Base-by-base conservation (phyloP, 225 moss, liverwort and hornwort species). In the Sphagnum contortum region DNA sequence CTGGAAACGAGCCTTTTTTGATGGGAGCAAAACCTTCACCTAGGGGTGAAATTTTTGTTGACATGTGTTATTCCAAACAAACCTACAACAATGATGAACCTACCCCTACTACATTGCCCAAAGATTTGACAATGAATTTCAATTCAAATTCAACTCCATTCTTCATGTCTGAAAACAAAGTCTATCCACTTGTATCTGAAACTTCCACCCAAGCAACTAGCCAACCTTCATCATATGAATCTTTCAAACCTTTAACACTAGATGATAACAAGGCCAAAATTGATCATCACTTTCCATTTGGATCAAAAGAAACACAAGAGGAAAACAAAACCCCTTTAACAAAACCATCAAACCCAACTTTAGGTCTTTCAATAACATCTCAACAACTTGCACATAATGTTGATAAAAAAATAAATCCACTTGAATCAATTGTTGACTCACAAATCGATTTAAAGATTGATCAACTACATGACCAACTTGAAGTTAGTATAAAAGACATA, bases 11-110 rank as follows among this genome's bases (percentile, higher is more conserved):
- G 61, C 77, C 84, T 70, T 52, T 52, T 9, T 52, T 52, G 52
- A 52, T 52, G 52, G 9, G 52, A 5, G 52, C 52, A 44, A 82
- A 71, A 63, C 75, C 72, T 14, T 68, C 79, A 66, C 55, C 72
- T 2, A 73, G 74, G 44, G 81, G 81, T 61, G 87, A 87, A 72
- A 84, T 83, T 2, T 94, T 91, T 57, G 81, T 85, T 12, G 72
- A 85, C 29, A 44, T 84, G 87, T 45, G 81, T 85, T 2, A 74
- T 83, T 48, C 9, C 80, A 0, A 85, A 29, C 29, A 76, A 66
- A 0, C 29, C 29, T 29, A 29, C 29, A 77, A 75, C 62, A 76
- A 67, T 68, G 81, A 71, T 13, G 64, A 80, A 9, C 59, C 45
- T 48, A 55, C 52, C 9, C 10, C 5, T 5, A 29, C 29, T 29